Conservation (phyloP, 805 yeast genomes). For the Metschnikowia rubicola region DNA sequence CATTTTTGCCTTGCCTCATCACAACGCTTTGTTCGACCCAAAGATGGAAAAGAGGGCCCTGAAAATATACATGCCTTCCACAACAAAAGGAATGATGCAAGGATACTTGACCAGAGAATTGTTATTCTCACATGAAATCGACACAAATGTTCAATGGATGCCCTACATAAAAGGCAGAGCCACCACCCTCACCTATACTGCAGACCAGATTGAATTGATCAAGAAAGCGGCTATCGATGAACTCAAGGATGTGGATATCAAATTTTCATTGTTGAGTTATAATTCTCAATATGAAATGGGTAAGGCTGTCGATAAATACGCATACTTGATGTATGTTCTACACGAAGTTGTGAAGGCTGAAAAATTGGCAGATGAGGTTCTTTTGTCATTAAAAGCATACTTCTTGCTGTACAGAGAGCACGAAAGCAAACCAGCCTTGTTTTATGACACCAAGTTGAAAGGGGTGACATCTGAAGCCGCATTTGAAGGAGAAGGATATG, state of each 20-base stretch:
- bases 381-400: constrained; percentile 40
- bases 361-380: constrained; percentile 33
- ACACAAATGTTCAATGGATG: constrained; percentile 39
- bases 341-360: constrained; percentile 46
- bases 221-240: constrained; percentile 47
- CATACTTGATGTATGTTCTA: constrained; percentile 51
- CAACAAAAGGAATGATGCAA: constrained; percentile 51
- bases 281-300: constrained; percentile 51
- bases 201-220: constrained; percentile 40
- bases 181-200: constrained; percentile 34
- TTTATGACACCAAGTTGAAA: constrained; percentile 52
- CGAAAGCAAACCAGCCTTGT: constrained; percentile 46
- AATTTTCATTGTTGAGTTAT: constrained; percentile 31
- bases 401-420: constrained; percentile 40
- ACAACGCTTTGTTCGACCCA: constrained; percentile 42
- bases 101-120: constrained; percentile 42
- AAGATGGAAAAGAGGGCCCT: constrained; percentile 31
- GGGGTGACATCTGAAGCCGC: constrained; percentile 54
- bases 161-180: constrained; percentile 42
- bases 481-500: constrained; percentile 17
- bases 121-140: constrained; percentile 37
- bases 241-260: constrained; percentile 42
- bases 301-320: constrained; percentile 41
- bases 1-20: constrained; percentile 70
- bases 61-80: constrained; percentile 46